phyloP scores from a whole-genome alignment of 1,284 basidiomycete genomes.

The Ceraceosorus guamensis region DNA sequence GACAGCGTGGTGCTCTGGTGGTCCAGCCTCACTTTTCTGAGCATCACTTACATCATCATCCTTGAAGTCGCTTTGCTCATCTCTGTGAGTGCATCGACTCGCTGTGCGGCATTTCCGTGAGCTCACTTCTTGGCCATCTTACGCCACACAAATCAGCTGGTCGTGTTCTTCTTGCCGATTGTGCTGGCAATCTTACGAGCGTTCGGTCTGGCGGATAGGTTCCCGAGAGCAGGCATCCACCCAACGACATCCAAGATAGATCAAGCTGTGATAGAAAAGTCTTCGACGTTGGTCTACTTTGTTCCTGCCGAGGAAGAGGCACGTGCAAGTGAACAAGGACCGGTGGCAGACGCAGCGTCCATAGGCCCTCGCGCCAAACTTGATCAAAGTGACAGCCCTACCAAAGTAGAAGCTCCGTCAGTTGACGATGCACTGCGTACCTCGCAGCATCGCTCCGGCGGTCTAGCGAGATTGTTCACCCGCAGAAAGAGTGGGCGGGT shows the following conservation, averaged over 20 bases:
- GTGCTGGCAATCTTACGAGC: conserved; percentile 27
- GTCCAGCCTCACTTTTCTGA: conserved; percentile 21
- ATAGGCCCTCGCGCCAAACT: too few relatives aligned
- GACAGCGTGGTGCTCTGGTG: conserved; percentile 31
- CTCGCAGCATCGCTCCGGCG: too few relatives aligned
- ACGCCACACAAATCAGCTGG: conserved; percentile 6
- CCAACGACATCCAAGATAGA: conserved; percentile 32
- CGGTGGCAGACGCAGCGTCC: too few relatives aligned
- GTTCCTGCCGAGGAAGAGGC: conserved; percentile 23
- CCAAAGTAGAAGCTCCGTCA: too few relatives aligned
- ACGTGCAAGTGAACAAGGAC: background rate
- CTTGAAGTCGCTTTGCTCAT: conserved; percentile 29
- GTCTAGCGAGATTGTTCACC: too few relatives aligned
- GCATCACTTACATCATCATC: conserved; percentile 31
- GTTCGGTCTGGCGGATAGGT: conserved; percentile 20
- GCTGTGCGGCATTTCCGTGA: too few relatives aligned
- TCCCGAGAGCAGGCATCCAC: conserved; percentile 19
- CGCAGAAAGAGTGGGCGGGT: too few relatives aligned
- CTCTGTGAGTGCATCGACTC: conserved; percentile 9
- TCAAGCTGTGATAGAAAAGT: conserved; percentile 26
- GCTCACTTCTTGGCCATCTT: background rate
- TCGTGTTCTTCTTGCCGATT: conserved; percentile 34
- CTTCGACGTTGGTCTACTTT: conserved; percentile 30
- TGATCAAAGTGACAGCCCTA: too few relatives aligned
- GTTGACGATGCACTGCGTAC: too few relatives aligned